Evolutionary conservation across 164 flowering plant genomes (phyloP).

Genomic region (Malania oleifera): DNA sequence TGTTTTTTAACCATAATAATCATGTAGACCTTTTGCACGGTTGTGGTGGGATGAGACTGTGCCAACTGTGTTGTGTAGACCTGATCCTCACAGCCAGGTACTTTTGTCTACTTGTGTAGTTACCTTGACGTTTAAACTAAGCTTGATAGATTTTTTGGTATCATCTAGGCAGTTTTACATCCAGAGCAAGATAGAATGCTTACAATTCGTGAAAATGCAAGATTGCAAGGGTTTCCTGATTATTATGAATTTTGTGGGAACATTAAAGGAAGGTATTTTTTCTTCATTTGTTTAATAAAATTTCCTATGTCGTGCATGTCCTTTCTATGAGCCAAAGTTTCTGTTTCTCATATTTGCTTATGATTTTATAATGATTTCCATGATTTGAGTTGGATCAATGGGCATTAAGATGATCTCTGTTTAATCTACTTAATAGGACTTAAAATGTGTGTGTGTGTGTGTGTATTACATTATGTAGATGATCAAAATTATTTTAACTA

Average conservation of each 20-base stretch:
- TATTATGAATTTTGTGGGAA: constrained; percentile 46
- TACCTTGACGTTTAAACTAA: not conserved
- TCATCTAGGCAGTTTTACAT: constrained; percentile 39
- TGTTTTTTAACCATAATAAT: not conserved
- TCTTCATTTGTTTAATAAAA: not conserved
- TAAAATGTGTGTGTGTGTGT: too few species aligned
- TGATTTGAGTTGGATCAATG: too few species aligned
- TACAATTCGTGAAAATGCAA: constrained; percentile 51
- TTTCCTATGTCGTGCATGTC: not conserved
- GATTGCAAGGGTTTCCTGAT: constrained; percentile 68
- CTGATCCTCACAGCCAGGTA: constrained; percentile 40
- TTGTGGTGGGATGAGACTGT: constrained; percentile 77
- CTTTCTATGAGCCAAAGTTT: not conserved
- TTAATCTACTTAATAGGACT: too few species aligned
- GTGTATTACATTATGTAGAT: too few species aligned
- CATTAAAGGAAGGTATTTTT: constrained; percentile 35
- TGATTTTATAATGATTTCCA: too few species aligned
- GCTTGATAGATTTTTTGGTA: constrained; percentile 1
- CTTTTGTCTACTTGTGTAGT: not conserved
- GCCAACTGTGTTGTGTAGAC: constrained; percentile 45
- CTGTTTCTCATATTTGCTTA: too few species aligned
- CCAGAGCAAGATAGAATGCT: constrained; percentile 64
- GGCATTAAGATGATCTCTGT: too few species aligned
- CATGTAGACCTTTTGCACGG: constrained; percentile 51
- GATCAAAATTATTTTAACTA: too few species aligned